These are phyloP conservation scores for Aspergillus affinis DNA, from an alignment of 495 filamentous ascomycete species.

Conservation along the genomic window DNA sequence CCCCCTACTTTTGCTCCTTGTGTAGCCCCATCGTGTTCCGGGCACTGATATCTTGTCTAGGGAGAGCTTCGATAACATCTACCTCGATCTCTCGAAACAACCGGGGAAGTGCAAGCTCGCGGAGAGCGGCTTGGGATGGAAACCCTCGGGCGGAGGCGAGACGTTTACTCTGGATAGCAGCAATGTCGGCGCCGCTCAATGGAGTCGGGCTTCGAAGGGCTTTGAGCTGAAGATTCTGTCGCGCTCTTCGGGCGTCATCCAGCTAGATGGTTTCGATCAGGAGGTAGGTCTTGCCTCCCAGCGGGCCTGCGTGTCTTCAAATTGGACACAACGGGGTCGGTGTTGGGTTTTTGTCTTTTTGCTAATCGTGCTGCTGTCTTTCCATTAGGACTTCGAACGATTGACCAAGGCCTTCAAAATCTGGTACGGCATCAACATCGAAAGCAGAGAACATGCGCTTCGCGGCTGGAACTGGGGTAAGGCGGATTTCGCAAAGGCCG, in stretches of 20 bases:
- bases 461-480: slow-evolving; percentile 99
- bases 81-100: slow-evolving; percentile 89
- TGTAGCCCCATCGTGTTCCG: slow-evolving; percentile 5
- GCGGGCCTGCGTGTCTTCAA: too few relatives aligned
- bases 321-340: too few relatives aligned
- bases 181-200: slow-evolving; percentile 83
- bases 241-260: slow-evolving; percentile 79
- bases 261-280: slow-evolving; percentile 91
- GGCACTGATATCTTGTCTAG: slow-evolving; percentile 38
- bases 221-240: slow-evolving; percentile 90
- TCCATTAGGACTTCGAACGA: slow-evolving; percentile 77
- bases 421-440: slow-evolving; percentile 92
- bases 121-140: slow-evolving; percentile 92
- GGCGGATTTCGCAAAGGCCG: slow-evolving; percentile 91
- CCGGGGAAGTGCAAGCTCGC: slow-evolving; percentile 90
- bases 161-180: slow-evolving; percentile 85
- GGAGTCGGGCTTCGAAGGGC: slow-evolving; percentile 90
- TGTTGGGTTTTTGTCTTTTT: background rate
- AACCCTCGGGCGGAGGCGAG: slow-evolving; percentile 79
- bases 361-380: slow-evolving; percentile 2
- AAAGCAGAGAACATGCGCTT: slow-evolving; percentile 88
- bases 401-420: slow-evolving; percentile 88
- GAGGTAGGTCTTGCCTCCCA: slow-evolving; percentile 58
- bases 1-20: slow-evolving; percentile 3
- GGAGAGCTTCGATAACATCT: slow-evolving; percentile 96